A percentile compares a stretch with the other conserved stretches of the same genome.
phyloP scores from a whole-genome alignment of 129 eudicot genomes.

The Flaveria robusta region DNA sequence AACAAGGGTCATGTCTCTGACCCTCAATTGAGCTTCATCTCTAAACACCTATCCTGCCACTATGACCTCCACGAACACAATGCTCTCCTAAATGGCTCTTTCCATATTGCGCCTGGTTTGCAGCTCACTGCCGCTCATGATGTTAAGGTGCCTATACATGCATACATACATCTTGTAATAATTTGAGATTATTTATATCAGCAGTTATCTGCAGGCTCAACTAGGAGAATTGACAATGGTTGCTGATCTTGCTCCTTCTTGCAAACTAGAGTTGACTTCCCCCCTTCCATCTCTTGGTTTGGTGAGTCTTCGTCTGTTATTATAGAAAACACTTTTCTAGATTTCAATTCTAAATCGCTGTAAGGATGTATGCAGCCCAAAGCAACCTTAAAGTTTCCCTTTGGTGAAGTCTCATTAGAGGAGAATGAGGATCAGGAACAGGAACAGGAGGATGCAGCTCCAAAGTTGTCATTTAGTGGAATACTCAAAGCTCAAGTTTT shows the following conservation, averaged over 20 bases:
- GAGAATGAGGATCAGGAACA: conserved; percentile 66
- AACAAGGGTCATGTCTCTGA: conserved; percentile 63
- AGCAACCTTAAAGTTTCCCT: conserved; percentile 71
- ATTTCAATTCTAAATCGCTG: too few species aligned
- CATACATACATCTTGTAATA: too few species aligned
- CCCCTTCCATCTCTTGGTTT: conserved; percentile 68
- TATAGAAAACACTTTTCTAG: not conserved
- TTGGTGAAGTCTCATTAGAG: conserved; percentile 85
- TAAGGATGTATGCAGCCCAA: conserved; percentile 56
- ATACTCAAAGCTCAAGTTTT: conserved; percentile 55
- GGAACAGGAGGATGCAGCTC: conserved; percentile 52
- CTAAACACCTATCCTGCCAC: conserved; percentile 57
- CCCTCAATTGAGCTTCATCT: conserved; percentile 54
- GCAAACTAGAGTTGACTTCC: conserved; percentile 66
- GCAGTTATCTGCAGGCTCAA: conserved; percentile 45
- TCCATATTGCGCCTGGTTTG: conserved; percentile 56
- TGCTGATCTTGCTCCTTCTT: conserved; percentile 88
- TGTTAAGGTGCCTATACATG: conserved; percentile 50
- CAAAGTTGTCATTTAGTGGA: conserved; percentile 61
- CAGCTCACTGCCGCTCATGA: conserved; percentile 61
- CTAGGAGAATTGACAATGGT: conserved; percentile 74
- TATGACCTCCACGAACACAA: conserved; percentile 70
- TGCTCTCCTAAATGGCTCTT: conserved; percentile 54
- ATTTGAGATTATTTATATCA: too few species aligned
- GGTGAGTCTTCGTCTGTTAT: conserved; percentile 42